These are phyloP conservation scores for Fusarium devonianum DNA, from an alignment of 2,329 filamentous ascomycete species.

Conservation along the genomic window DNA sequence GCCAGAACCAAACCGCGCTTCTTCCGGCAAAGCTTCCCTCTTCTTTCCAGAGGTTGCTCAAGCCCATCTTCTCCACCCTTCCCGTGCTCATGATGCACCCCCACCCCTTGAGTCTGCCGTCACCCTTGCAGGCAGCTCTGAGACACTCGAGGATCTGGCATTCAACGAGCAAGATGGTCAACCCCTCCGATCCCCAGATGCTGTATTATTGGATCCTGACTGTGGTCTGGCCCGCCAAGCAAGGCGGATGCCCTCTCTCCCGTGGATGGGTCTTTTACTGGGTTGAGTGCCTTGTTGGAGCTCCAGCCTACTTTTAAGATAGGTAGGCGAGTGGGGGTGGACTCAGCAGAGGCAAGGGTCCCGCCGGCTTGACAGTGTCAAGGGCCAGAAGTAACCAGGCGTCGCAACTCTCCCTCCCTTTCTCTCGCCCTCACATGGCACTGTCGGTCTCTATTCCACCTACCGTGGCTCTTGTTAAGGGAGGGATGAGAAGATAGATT, in stretches of 20 bases:
- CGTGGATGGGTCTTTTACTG: slow-evolving; percentile 18
- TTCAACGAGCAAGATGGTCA: slow-evolving; percentile 40
- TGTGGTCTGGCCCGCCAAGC: slow-evolving; percentile 15
- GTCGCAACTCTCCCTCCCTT: slow-evolving; percentile 29
- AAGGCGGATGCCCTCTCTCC: slow-evolving; percentile 30
- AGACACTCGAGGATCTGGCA: slow-evolving; percentile 43
- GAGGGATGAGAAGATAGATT: slow-evolving; percentile 37
- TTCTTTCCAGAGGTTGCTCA: slow-evolving; percentile 19
- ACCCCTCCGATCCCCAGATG: slow-evolving; percentile 24
- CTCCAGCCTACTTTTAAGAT: slow-evolving; percentile 29
- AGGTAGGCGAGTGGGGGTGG: slow-evolving; percentile 39
- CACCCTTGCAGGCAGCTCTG: slow-evolving; percentile 42
- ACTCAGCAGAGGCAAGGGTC: slow-evolving; percentile 38
- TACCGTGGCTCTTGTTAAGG: slow-evolving; percentile 25
- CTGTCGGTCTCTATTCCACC: slow-evolving; percentile 25
- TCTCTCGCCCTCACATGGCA: slow-evolving; percentile 20
- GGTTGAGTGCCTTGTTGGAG: slow-evolving; percentile 24
- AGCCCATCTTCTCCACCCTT: slow-evolving; percentile 39
- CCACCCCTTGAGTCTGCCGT: slow-evolving; percentile 36
- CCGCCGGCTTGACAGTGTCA: slow-evolving; percentile 34
- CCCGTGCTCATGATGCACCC: slow-evolving; percentile 34
- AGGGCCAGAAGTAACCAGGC: slow-evolving; percentile 40
- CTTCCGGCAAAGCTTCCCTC: slow-evolving; percentile 14
- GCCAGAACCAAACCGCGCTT: slow-evolving; percentile 29
- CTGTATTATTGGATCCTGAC: slow-evolving; percentile 20